A percentile compares a stretch with the other conserved stretches of the same genome.
Conservation (phyloP, 148 eudicot species). For the Simmondsia chinensis region DNA sequence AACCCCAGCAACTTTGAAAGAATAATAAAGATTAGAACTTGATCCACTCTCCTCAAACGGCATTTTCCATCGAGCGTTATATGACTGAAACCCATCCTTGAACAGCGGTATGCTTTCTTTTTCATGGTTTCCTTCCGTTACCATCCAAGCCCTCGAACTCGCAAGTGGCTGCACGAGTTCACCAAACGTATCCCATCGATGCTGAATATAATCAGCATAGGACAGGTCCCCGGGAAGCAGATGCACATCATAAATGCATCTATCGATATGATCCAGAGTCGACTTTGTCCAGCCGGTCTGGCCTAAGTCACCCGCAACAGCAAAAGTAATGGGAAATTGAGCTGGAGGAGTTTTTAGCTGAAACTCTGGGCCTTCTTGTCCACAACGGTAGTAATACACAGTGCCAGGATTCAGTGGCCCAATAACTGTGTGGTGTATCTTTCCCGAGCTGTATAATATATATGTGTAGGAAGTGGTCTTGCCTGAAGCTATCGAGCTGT, state of each 20-base stretch:
- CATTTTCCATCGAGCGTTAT: conserved; percentile 98
- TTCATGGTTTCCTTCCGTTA: conserved; percentile 95
- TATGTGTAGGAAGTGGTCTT: conserved; percentile 69
- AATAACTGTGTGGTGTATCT: conserved; percentile 83
- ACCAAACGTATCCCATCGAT: conserved; percentile 86
- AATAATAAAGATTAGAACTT: conserved; percentile 82
- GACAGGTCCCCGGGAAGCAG: conserved; percentile 93
- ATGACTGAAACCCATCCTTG: conserved; percentile 58
- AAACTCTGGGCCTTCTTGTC: conserved; percentile 73
- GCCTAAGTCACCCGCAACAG: conserved; percentile 94
- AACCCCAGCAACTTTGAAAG: conserved; percentile 85
- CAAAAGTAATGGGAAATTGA: conserved; percentile 69
- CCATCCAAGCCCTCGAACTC: conserved; percentile 97
- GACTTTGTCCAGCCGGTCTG: conserved; percentile 96
- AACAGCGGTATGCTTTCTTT: conserved; percentile 55
- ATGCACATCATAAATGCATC: conserved; percentile 73
- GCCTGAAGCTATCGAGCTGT: conserved; percentile 50
- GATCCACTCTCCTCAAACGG: conserved; percentile 93
- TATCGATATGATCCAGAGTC: conserved; percentile 72
- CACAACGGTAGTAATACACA: conserved; percentile 74
- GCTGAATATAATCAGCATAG: conserved; percentile 79
- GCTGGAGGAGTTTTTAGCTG: conserved; percentile 84
- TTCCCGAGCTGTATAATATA: conserved; percentile 63
- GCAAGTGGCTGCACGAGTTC: conserved; percentile 89
- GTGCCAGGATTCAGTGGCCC: conserved; percentile 69